Evolutionary conservation across 2,329 filamentous ascomycete species (phyloP), one percentile per base, ranked within the genome.

Genomic region (Setomelanomma holmii): DNA sequence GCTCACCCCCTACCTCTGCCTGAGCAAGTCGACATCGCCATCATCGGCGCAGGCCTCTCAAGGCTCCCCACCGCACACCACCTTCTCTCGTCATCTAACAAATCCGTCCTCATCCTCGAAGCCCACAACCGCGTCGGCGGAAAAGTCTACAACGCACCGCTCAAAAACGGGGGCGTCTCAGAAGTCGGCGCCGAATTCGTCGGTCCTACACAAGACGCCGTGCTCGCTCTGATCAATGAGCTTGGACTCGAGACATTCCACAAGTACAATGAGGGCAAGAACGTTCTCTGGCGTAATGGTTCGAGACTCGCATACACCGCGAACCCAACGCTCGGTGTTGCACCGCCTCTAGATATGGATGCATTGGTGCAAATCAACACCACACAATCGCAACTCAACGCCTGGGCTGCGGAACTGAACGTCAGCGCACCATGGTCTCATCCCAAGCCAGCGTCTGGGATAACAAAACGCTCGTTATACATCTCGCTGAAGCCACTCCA

Each of bases 91-190:
- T 72, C 73, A 0, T 6, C 27, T 14, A 30, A 30, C 27, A 62
- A 79, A 4, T 74, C 73, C 0, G 69, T 72, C n/a, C 50, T 78
- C 0, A 72, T 84, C 0, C 66, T 84, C 1, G 82, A 84, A 56
- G 81, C 81, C 1, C 72, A 77, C 4, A 73, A 81, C 35, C 75
- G 79, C 0, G 78, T 84, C 0, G 82, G 82, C 0, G 82, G 82
- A 5, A 84, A 84, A 66, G 82, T 79, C 0, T 80, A 51, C 19
- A 66, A 63, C 22, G 20, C 49, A 8, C 52, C 44, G 19, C 41
- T 66, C 19, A 48, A 49, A n/a, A 64, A 63, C 41, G 61, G 64
- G 2, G 58, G 55, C 12, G 48, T 63, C 35, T 63, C 60, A 1
- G 62, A 68, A 52, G 58, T 64, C 0, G 64, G 61, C 2, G 59